Evolutionary conservation across 139 green algal species (phyloP).

Genomic region (Auxenochlorella pyrenoidosa): DNA sequence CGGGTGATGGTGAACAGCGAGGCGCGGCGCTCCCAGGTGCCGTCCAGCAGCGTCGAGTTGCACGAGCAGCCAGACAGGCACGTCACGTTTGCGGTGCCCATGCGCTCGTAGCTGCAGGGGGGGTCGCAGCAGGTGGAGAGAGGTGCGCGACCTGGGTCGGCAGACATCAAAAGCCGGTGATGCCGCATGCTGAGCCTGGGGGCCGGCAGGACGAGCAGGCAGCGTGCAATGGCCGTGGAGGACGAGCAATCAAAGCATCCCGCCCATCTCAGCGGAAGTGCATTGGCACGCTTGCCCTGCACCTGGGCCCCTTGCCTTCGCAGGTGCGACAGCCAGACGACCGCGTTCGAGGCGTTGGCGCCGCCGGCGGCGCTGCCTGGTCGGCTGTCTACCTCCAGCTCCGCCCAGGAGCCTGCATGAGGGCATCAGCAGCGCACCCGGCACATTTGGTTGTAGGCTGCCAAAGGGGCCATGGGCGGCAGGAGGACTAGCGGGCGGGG

Average conservation of each 20-base stretch:
- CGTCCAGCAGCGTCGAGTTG: not conserved
- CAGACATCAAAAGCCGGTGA: too few relatives aligned
- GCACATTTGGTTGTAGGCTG: too few relatives aligned
- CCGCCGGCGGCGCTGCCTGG: not conserved
- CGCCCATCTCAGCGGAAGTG: not conserved
- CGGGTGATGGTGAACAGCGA: conserved; percentile 5
- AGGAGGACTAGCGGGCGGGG: too few relatives aligned
- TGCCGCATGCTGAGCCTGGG: too few relatives aligned
- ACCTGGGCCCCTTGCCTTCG: not conserved
- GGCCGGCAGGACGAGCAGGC: too few relatives aligned
- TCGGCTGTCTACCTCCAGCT: conserved; percentile 1
- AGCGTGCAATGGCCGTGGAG: not conserved
- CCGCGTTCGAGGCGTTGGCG: not conserved
- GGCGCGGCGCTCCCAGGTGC: not conserved
- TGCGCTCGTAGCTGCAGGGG: not conserved
- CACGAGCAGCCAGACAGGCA: not conserved
- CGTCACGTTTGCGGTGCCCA: not conserved
- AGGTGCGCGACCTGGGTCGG: too few relatives aligned
- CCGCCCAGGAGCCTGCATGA: not conserved
- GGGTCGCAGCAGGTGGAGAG: not conserved
- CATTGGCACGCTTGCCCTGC: too few relatives aligned
- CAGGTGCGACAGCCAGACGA: not conserved
- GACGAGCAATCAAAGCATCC: too few relatives aligned
- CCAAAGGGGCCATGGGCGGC: too few relatives aligned
- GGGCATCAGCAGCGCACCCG: too few relatives aligned